A percentile compares a stretch with the other conserved stretches of the same genome.
Conservation (phyloP, 2,329 filamentous ascomycete genomes). For the Nothophaeocryptopus gaeumannii region DNA sequence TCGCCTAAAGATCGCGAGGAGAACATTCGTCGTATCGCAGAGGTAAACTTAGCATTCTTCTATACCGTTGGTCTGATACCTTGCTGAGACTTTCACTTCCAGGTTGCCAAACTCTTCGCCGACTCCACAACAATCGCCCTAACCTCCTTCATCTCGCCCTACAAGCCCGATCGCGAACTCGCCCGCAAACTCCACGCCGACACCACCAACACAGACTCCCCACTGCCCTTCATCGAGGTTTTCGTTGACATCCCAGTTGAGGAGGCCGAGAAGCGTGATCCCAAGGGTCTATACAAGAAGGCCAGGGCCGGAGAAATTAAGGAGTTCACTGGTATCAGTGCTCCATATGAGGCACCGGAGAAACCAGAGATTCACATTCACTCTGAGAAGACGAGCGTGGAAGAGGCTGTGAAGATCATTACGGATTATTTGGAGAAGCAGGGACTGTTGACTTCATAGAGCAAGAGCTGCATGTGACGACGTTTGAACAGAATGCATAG, state of each 20-base stretch:
- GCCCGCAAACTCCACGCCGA: conserved; percentile 77
- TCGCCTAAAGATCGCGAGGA: conserved; percentile 89
- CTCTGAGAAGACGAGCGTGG: conserved; percentile 76
- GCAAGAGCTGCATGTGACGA: too few species aligned
- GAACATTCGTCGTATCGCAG: conserved; percentile 94
- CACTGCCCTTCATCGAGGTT: conserved; percentile 88
- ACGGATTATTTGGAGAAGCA: conserved; percentile 72
- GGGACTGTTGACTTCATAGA: conserved; percentile 41
- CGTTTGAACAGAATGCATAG: too few species aligned
- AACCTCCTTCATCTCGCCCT: conserved; percentile 96
- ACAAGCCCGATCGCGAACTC: conserved; percentile 77
- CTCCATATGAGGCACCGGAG: conserved; percentile 88
- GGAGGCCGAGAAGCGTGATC: conserved; percentile 90
- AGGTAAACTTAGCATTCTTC: conserved; percentile 46
- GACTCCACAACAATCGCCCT: conserved; percentile 84
- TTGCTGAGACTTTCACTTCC: neutral
- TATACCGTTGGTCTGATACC: neutral
- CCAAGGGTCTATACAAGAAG: conserved; percentile 98
- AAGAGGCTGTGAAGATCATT: conserved; percentile 85
- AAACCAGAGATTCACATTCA: conserved; percentile 83
- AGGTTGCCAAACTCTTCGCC: conserved; percentile 94
- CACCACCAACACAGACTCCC: conserved; percentile 52
- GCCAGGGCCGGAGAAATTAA: conserved; percentile 90
- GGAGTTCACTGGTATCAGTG: conserved; percentile 93
- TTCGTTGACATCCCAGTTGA: conserved; percentile 88